Conservation (phyloP, 2,329 filamentous ascomycete species). For the Epichloe uncinata region DNA sequence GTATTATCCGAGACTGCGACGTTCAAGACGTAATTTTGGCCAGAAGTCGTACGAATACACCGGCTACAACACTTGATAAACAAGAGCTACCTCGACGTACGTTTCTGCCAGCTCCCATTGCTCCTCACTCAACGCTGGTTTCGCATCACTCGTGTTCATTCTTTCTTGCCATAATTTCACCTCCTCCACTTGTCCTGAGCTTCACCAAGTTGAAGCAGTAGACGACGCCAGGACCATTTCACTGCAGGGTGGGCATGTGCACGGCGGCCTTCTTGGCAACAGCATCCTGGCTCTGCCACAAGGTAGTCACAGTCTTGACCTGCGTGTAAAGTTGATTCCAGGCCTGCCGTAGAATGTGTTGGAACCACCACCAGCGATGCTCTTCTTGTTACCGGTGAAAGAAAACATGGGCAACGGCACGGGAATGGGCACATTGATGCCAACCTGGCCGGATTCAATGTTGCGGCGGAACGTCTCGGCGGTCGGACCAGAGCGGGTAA, state of each 20-base stretch:
- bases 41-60: neutral
- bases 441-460: conserved; percentile 76
- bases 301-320: conserved; percentile 88
- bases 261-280: conserved; percentile 74
- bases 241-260: conserved; percentile 59
- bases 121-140: no score
- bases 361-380: conserved; percentile 77
- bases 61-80: neutral
- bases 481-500: conserved; percentile 64
- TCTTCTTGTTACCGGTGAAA: conserved; percentile 75
- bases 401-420: conserved; percentile 60
- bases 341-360: conserved; percentile 94
- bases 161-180: no score
- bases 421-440: conserved; percentile 72
- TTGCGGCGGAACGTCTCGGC: conserved; percentile 66
- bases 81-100: no score
- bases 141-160: no score
- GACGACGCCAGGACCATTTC: neutral
- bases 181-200: no score
- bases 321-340: conserved; percentile 89
- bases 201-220: no score
- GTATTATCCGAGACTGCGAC: neutral
- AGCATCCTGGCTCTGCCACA: conserved; percentile 81
- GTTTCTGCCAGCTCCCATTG: no score
- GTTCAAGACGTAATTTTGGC: neutral